These are phyloP conservation scores for Colletotrichum musicola DNA, from an alignment of 2,329 filamentous ascomycete species.

Conservation along the genomic window DNA sequence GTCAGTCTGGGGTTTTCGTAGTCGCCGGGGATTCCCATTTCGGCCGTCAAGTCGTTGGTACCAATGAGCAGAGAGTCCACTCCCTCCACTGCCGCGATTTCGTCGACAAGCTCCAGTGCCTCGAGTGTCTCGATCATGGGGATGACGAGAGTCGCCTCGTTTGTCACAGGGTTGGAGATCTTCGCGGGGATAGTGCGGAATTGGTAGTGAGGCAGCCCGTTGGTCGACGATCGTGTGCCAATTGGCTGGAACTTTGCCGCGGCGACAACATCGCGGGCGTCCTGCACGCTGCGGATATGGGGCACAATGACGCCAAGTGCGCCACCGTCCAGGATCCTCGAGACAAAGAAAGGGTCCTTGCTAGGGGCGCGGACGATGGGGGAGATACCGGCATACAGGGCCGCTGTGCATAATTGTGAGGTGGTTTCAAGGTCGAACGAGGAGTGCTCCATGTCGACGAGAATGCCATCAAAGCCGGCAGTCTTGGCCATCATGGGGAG, in stretches of 20 bases:
- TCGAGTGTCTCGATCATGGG: slow-evolving; percentile 57
- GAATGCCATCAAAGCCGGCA: slow-evolving; percentile 55
- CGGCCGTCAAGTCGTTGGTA: slow-evolving; percentile 57
- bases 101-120: slow-evolving; percentile 54
- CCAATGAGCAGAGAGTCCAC: slow-evolving; percentile 59
- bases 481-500: slow-evolving; percentile 54
- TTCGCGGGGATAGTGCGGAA: slow-evolving; percentile 50
- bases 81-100: slow-evolving; percentile 54
- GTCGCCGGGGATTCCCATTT: slow-evolving; percentile 57
- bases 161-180: slow-evolving; percentile 50
- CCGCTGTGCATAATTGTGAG: slow-evolving; percentile 53
- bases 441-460: slow-evolving; percentile 61
- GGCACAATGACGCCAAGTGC: slow-evolving; percentile 56
- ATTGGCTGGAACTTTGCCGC: slow-evolving; percentile 54
- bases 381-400: slow-evolving; percentile 52
- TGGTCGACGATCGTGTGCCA: slow-evolving; percentile 51
- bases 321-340: slow-evolving; percentile 54
- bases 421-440: slow-evolving; percentile 51
- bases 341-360: slow-evolving; percentile 54
- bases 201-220: slow-evolving; percentile 51
- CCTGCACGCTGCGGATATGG: slow-evolving; percentile 53
- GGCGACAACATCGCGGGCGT: slow-evolving; percentile 51
- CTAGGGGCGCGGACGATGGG: slow-evolving; percentile 56
- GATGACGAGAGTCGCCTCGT: slow-evolving; percentile 53
- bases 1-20: slow-evolving; percentile 49